phyloP scores from a whole-genome alignment of 768 basidiomycete genomes.

The Xerocomus brunneocitrinus region DNA sequence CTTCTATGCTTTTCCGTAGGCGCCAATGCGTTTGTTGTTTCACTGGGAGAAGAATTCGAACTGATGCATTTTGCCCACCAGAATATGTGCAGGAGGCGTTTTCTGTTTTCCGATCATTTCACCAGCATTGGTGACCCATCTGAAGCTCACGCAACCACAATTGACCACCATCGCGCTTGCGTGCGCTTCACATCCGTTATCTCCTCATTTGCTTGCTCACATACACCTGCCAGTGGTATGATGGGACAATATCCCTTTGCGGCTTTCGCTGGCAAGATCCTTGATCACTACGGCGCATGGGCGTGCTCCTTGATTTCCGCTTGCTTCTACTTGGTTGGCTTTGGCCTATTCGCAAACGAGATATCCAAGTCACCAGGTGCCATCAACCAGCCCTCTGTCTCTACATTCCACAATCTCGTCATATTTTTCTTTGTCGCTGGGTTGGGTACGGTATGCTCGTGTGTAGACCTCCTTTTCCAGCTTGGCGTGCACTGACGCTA shows the following conservation, averaged over 20 bases:
- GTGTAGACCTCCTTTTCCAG: constrained; percentile 26
- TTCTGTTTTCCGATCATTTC: constrained; percentile 77
- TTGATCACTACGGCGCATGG: constrained; percentile 67
- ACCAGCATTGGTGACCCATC: constrained; percentile 51
- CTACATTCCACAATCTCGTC: constrained; percentile 50
- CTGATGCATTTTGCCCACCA: constrained; percentile 21
- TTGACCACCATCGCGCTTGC: constrained; percentile 73
- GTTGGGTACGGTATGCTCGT: constrained; percentile 72
- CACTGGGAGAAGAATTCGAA: background rate
- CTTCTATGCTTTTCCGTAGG: constrained; percentile 51
- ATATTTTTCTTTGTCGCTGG: constrained; percentile 60
- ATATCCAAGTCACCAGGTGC: constrained; percentile 44
- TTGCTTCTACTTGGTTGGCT: constrained; percentile 54
- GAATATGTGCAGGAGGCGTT: constrained; percentile 74
- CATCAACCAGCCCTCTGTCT: constrained; percentile 33
- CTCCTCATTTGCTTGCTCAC: background rate
- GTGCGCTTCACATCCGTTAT: constrained; percentile 46
- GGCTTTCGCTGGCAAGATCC: constrained; percentile 60
- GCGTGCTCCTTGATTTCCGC: constrained; percentile 61
- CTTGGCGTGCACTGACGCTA: background rate
- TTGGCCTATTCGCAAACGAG: constrained; percentile 57
- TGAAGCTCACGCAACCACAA: constrained; percentile 70
- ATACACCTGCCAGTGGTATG: constrained; percentile 53
- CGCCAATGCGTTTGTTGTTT: constrained; percentile 54
- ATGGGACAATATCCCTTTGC: constrained; percentile 78